Base-by-base conservation (phyloP, 768 basidiomycete species). In the Pleurotus platypus region DNA sequence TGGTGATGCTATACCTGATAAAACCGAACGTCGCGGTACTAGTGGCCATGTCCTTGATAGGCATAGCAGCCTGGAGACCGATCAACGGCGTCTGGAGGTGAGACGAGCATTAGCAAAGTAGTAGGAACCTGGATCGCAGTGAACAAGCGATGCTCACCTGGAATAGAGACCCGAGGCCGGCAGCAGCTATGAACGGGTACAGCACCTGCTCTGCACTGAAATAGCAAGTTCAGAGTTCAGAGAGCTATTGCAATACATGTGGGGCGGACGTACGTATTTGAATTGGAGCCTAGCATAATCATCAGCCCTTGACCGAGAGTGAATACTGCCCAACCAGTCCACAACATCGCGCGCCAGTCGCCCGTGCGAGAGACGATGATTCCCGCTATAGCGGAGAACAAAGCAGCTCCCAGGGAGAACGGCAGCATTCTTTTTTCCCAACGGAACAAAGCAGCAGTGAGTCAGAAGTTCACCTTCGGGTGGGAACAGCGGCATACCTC, bases 41-140 rank as follows among this genome's bases (percentile, higher is more conserved):
- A 1, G 91, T 91, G 2, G 91, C 90, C 90, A 93, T 91, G 61
- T 93, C 90, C 62, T 84, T 86, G 13, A 90, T 64, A 0, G 92
- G 92, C 91, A 94, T 94, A 0, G 91, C 86, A 1, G 90, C 89
- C 70, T 94, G 92, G 12, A 94, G 70, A 12, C 78, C 88, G 50
- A 92, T 83, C 5, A 91, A 70, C 0, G 89, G 90, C 4, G 76
- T 76, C 83, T 86, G 63, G 43, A 55, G 60, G 37, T 60, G 40
- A 58, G 13, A 22, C 16, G 30, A 15, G 30, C 30, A 9, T 35
- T 11, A 35, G 30, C 30, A 35, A 46, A 13, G 61, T 16, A 58
- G 47, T 54, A 16, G 50, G 22, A 40, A 20, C n/a, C 42, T 15
- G 35, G 26, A 20, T 1, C 16, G 18, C 39, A 54, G 12, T 47